Base-by-base conservation (phyloP, 495 filamentous ascomycete genomes). In the Penicillium chermesinum region DNA sequence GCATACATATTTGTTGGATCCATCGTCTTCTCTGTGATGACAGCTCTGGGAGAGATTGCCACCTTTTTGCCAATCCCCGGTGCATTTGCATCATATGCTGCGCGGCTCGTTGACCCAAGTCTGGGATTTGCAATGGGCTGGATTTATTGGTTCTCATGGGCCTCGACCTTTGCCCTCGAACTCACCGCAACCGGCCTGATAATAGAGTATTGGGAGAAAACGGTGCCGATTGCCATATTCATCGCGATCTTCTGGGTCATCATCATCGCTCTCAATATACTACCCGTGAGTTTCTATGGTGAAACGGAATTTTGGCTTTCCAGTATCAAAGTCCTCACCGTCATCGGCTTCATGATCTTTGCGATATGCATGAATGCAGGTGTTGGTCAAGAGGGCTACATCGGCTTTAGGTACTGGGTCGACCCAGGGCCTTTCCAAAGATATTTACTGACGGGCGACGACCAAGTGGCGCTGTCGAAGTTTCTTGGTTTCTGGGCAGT, bases 71-170 rank as follows among this genome's bases (percentile, higher is more conserved):
- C 88, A 7, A 79, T 89, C 17, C 79, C 86, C 8, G 87, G 88
- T 44, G 79, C 84, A 8, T 88, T 90, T 58, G 84, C 86, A 16
- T 71, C 85, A 38, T 91, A 87, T 57, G 84, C 83, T 38, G 75
- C 84, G 32, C 78, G 86, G 36, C 84, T 88, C 44, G 77, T 86
- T 48, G 85, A 89, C 52, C 77, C 79, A 19, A 83, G 84, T 51
- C 64, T 91, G 51, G 86, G 87, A 32, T 90, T 91, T 56, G 80
- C 86, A 13, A 82, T 90, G 62, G 86, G 86, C 18, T 91, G 86
- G 86, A 89, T 89, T 49, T 85, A 81, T 61, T 83, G 79, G 79
- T 82, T 81, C 48, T 68, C 70, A 0, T 73, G 65, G 70, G 73
- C 79, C 17, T 82, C 83, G 25, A 88, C 85, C 0, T 83, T 84